Percentiles rank a stretch among this genome's conserved stretches.
phyloP scores from a whole-genome alignment of 352 stramenopile genomes.

The Pythium vanterpoolii region DNA sequence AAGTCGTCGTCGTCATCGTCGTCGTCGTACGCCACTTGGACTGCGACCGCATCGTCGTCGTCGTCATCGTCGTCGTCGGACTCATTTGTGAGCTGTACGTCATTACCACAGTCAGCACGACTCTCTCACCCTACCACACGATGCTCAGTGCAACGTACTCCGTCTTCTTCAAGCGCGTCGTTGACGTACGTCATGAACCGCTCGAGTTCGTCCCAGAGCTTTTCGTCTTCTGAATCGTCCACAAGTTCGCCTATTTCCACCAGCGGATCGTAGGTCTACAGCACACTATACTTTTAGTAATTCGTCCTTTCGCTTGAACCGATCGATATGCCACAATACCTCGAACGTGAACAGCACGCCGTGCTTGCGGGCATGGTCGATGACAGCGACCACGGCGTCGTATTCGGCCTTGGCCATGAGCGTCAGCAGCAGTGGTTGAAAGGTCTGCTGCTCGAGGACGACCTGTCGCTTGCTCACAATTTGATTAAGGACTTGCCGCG shows the following conservation, averaged over 20 bases:
- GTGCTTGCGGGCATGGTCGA: conserved; percentile 46
- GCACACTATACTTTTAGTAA: too few species aligned
- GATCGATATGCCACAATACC: conserved; percentile 32
- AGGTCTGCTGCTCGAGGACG: conserved; percentile 47
- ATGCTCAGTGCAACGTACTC: conserved; percentile 25
- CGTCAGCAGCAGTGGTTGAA: conserved; percentile 39
- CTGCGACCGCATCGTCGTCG: conserved; percentile 20
- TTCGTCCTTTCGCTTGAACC: too few species aligned
- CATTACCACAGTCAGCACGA: not conserved
- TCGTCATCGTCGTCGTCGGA: conserved; percentile 32
- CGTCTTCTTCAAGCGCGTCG: conserved; percentile 42
- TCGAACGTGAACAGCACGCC: conserved; percentile 52
- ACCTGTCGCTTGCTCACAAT: conserved; percentile 44
- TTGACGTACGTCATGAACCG: conserved; percentile 66
- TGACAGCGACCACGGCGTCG: conserved; percentile 38
- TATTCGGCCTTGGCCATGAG: conserved; percentile 54
- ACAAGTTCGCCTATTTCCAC: conserved; percentile 48
- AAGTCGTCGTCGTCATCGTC: conserved; percentile 37
- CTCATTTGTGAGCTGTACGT: not conserved
- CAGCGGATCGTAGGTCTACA: conserved; percentile 61
- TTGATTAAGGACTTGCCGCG: conserved; percentile 35
- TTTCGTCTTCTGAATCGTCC: conserved; percentile 36
- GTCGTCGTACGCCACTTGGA: conserved; percentile 30
- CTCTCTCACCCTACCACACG: not conserved
- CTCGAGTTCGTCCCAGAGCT: conserved; percentile 35